These are phyloP conservation scores for Pestalotiopsis sp. DNA, from an alignment of 2,329 filamentous ascomycete species.

Conservation along the genomic window DNA sequence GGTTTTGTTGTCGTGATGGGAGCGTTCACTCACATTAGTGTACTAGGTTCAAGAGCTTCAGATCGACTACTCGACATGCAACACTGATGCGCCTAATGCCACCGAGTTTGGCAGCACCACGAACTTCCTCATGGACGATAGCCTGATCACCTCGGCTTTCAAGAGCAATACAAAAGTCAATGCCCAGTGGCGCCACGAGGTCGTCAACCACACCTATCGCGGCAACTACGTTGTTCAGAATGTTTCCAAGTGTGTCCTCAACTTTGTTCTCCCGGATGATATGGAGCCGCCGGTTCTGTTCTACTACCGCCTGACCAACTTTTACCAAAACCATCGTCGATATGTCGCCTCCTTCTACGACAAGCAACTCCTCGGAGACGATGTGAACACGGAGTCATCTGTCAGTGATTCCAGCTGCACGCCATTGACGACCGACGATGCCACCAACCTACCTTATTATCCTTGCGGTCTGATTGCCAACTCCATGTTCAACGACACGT, in stretches of 20 bases:
- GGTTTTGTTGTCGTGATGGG: neutral
- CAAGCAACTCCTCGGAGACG: constrained; percentile 75
- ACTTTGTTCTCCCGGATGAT: constrained; percentile 77
- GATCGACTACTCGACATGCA: constrained; percentile 88
- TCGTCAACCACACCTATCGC: constrained; percentile 40
- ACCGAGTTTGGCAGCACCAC: constrained; percentile 13
- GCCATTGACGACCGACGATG: constrained; percentile 57
- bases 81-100: constrained; percentile 49
- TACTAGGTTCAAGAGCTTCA: constrained; percentile 82
- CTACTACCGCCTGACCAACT: constrained; percentile 96
- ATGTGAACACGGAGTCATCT: constrained; percentile 52
- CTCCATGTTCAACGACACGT: constrained; percentile 95
- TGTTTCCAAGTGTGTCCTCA: constrained; percentile 65
- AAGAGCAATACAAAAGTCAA: constrained; percentile 49
- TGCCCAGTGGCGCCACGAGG: constrained; percentile 36
- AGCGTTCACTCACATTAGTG: constrained; percentile 17
- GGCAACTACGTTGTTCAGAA: constrained; percentile 17
- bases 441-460: constrained; percentile 72
- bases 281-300: constrained; percentile 83
- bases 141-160: constrained; percentile 70
- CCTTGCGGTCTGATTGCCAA: constrained; percentile 97
- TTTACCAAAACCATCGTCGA: constrained; percentile 97
- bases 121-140: constrained; percentile 51
- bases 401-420: constrained; percentile 74
- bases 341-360: constrained; percentile 90